phyloP scores from a whole-genome alignment of 768 basidiomycete species.

The Punctularia strigosozonata region DNA sequence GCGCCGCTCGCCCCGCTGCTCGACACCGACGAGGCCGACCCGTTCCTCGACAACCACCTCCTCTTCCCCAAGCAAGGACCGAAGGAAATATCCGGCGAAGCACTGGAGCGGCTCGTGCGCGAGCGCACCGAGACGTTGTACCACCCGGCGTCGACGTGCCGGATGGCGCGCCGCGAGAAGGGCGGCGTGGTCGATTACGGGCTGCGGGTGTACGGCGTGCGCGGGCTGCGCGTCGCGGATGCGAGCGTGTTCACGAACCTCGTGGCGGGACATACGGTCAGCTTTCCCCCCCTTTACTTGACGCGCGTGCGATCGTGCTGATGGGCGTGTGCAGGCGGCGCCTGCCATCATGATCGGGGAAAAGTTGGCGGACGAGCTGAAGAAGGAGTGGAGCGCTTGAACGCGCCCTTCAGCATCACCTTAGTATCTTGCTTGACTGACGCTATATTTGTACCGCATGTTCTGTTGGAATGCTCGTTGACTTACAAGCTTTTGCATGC shows the following conservation, averaged over 20 bases:
- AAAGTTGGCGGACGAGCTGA: conserved; percentile 20
- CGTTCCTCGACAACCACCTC: conserved; percentile 26
- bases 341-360: conserved; percentile 18
- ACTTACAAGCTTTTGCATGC: no score
- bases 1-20: conserved; percentile 26
- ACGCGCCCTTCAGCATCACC: no score
- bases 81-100: conserved; percentile 19
- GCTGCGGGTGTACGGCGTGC: neutral
- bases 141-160: neutral
- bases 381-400: no score
- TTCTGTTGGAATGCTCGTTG: no score
- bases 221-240: neutral
- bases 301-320: neutral
- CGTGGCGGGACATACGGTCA: conserved; percentile 32
- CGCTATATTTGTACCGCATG: no score
- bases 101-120: conserved; percentile 22
- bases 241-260: neutral
- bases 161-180: neutral
- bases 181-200: neutral
- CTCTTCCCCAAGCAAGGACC: conserved; percentile 10
- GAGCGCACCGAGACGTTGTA: conserved; percentile 23
- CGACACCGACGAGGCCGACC: conserved; percentile 18
- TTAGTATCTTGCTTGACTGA: no score
- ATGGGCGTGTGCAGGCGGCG: conserved; percentile 10
- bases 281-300: conserved; percentile 6